A percentile compares a stretch with the other conserved stretches of the same genome.
Evolutionary conservation across 139 green algal species (phyloP).

Genomic region (Mesostigma viride): DNA sequence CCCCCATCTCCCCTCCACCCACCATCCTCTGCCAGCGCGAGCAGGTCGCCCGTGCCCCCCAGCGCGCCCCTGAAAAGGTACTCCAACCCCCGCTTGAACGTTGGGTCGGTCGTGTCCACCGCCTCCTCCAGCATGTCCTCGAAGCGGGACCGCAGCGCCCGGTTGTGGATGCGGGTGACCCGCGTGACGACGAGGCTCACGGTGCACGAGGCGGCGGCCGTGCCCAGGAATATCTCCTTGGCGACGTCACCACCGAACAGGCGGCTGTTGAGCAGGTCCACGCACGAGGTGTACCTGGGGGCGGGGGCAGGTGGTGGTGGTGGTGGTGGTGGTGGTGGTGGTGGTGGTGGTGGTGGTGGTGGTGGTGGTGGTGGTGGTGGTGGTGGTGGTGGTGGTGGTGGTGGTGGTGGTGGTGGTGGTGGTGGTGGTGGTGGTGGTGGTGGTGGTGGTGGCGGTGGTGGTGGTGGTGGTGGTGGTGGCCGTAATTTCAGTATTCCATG

Average conservation of each 20-base stretch:
- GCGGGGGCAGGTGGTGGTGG: neutral
- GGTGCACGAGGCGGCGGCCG: too few relatives aligned
- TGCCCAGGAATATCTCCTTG: constrained; percentile 24
- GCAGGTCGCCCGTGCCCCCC: too few relatives aligned
- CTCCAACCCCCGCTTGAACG: constrained; percentile 43
- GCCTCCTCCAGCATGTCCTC: constrained; percentile 26
- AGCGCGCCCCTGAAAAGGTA: constrained; percentile 46
- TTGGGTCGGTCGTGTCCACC: constrained; percentile 13
- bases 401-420: neutral
- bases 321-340: constrained; percentile 1
- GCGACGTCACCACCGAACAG: constrained; percentile 17
- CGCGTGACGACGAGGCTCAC: constrained; percentile 23
- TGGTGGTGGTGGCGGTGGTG: neutral
- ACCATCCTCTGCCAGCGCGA: too few relatives aligned
- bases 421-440: neutral
- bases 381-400: neutral
- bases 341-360: constrained; percentile 2
- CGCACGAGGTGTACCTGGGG: constrained; percentile 43
- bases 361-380: neutral
- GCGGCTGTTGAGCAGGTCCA: constrained; percentile 37
- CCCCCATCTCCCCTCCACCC: too few relatives aligned
- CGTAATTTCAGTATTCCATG: too few relatives aligned
- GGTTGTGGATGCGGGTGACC: constrained; percentile 54
- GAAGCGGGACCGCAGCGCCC: constrained; percentile 47
- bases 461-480: neutral